Evolutionary conservation across 1,284 basidiomycete species (phyloP).

Genomic region (Mrakiaceae sp.): DNA sequence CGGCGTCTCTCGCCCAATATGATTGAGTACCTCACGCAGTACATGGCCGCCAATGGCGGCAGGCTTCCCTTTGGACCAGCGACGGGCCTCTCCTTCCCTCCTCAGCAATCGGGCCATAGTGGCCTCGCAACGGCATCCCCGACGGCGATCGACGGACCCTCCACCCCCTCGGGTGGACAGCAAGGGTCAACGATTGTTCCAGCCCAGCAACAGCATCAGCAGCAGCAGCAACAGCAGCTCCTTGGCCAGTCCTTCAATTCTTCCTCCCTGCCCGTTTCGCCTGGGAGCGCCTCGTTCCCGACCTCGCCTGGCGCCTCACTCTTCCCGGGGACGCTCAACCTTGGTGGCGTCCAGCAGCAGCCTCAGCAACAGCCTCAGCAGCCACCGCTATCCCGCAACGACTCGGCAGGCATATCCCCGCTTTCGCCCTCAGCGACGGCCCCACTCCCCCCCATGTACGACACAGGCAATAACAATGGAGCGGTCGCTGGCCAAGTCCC

Average conservation of each 20-base stretch:
- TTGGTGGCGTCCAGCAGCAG: too few species aligned
- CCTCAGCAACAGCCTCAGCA: too few species aligned
- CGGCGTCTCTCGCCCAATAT: slow-evolving; percentile 10
- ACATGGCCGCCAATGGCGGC: slow-evolving; percentile 16
- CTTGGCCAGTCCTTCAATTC: not conserved
- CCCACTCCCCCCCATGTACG: not conserved
- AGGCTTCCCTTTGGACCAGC: slow-evolving; percentile 15
- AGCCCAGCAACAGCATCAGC: slow-evolving; percentile 6
- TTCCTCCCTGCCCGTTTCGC: slow-evolving; percentile 3
- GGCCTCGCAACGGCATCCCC: not conserved
- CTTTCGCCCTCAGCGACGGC: not conserved
- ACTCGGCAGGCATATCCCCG: not conserved
- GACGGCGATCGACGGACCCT: not conserved
- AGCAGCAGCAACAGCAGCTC: slow-evolving; percentile 9
- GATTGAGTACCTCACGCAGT: slow-evolving; percentile 16
- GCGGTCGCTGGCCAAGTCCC: slow-evolving; percentile 62
- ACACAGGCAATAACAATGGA: slow-evolving; percentile 55
- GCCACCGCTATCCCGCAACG: not conserved
- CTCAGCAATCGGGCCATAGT: not conserved
- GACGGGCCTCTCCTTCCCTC: slow-evolving; percentile 7
- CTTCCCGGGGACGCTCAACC: too few species aligned
- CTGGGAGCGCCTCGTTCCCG: not conserved
- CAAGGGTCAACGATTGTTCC: too few species aligned
- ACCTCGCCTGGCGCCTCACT: not conserved
- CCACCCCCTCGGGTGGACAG: not conserved